Conservation (phyloP, 2,329 filamentous ascomycete genomes). For the Aplosporella prunicola region DNA sequence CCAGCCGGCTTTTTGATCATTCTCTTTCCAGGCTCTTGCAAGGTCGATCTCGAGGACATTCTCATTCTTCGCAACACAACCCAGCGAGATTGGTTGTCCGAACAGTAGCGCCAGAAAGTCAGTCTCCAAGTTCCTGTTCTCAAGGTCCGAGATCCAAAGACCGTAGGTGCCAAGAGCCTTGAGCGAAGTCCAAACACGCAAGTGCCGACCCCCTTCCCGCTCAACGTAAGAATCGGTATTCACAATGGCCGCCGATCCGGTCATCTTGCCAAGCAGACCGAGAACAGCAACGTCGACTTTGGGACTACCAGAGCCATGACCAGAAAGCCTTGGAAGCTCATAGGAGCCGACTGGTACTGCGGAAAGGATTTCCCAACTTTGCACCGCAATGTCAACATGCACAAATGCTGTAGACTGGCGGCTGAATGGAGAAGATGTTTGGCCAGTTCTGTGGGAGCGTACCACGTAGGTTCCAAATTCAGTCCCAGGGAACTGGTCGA, state of each 20-base stretch:
- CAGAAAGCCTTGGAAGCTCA: slow-evolving; percentile 23
- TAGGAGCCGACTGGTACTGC: slow-evolving; percentile 59
- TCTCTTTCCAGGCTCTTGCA: slow-evolving; percentile 64
- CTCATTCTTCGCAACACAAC: slow-evolving; percentile 51
- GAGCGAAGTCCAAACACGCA: slow-evolving; percentile 58
- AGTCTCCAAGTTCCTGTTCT: slow-evolving; percentile 48
- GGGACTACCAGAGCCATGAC: slow-evolving; percentile 24
- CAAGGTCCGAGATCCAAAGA: slow-evolving; percentile 68
- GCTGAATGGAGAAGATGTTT: slow-evolving; percentile 46
- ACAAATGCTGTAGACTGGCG: slow-evolving; percentile 42
- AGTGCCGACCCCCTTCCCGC: slow-evolving; percentile 43
- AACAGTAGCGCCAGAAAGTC: slow-evolving; percentile 68
- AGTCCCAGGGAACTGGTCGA: slow-evolving; percentile 66
- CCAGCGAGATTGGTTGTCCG: slow-evolving; percentile 56
- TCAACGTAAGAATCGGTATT: slow-evolving; percentile 50
- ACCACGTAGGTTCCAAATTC: slow-evolving; percentile 57
- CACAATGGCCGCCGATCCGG: slow-evolving; percentile 68
- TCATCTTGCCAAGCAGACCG: slow-evolving; percentile 81
- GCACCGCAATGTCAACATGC: slow-evolving; percentile 50
- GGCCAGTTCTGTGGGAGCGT: slow-evolving; percentile 59
- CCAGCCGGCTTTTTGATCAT: slow-evolving; percentile 62
- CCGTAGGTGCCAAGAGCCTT: slow-evolving; percentile 73
- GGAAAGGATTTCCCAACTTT: slow-evolving; percentile 73
- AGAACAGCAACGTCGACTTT: slow-evolving; percentile 55
- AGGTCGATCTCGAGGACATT: slow-evolving; percentile 70